Conservation (phyloP, 495 filamentous ascomycete species). For the Tuber microsphaerosporum region DNA sequence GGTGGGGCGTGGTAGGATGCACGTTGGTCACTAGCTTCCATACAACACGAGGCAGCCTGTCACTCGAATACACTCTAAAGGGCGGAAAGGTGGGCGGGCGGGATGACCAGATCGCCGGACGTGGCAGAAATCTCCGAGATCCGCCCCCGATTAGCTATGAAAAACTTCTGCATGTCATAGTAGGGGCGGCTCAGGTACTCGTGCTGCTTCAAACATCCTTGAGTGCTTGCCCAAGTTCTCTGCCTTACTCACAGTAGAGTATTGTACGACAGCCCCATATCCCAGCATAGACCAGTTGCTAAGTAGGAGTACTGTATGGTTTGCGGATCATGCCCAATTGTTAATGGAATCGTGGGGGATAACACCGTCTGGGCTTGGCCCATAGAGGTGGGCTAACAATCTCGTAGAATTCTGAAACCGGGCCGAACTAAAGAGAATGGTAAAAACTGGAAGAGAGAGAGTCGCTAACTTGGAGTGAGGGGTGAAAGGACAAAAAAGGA, state of each 20-base stretch:
- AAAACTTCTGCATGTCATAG: background rate
- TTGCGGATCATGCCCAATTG: too few species aligned
- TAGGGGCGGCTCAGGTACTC: background rate
- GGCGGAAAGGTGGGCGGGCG: background rate
- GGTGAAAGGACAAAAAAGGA: background rate
- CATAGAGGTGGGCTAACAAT: background rate
- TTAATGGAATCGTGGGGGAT: too few species aligned
- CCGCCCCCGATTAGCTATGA: background rate
- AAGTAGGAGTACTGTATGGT: too few species aligned
- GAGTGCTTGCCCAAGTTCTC: background rate
- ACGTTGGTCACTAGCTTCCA: background rate
- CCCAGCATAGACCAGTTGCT: too few species aligned
- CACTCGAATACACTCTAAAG: background rate
- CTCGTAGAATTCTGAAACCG: background rate
- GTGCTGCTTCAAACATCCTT: background rate
- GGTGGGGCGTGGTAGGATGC: background rate
- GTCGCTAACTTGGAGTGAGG: background rate
- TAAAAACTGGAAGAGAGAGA: background rate
- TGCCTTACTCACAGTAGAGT: background rate
- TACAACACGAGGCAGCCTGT: background rate
- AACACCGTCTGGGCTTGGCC: too few species aligned
- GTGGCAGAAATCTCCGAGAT: slow-evolving; percentile 1
- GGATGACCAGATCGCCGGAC: background rate
- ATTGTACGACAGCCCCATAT: background rate
- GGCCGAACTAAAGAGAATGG: background rate